Evolutionary conservation across 208 protist species (phyloP), one percentile per base, ranked within the genome.

Genomic region (Trypanosoma rangeli): DNA sequence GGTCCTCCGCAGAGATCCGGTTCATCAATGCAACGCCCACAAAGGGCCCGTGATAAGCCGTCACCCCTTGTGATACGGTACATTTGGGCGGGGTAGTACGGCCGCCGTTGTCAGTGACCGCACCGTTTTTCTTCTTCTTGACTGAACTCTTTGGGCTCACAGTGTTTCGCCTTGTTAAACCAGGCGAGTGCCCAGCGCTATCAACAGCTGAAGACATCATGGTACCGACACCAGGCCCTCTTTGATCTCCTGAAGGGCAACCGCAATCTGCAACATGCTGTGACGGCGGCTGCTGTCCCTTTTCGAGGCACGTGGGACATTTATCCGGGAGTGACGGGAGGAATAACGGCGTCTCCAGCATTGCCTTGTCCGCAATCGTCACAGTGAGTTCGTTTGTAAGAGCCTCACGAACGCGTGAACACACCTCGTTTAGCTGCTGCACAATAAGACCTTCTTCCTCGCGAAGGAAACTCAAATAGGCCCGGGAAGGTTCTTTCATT

Each of bases 311-410:
- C 10, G 5, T 1, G 33, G 13, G 3, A 28, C 8, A 13, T 7
- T 18, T 20, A 22, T 29, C 28, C 15, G 35, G 9, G 0, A 16
- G 0, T 49, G 70, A 76, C 16, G 72, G 58, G 37, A 77, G 20
- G 52, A 77, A 71, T 10, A 77, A 20, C 26, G 72, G 72, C 15
- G 72, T 72, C 12, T 62, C 49, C 3, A 77, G 42, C 24, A 77
- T 61, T 12, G 46, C 46, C n/a, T 60, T 20, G 29, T 77, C 72
- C 20, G 56, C 72, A 61, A 70, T 61, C n/a, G 29, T 24, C 15
- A 77, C 31, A 31, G 1, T 31, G 0, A 52, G 0, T 18, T 2
- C 37, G 3, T 62, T 29, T 5, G 33, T 22, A 10, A 77, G 42
- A 13, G 50, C 72, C 18, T 64, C 48, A 39, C 64, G 72, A 33